phyloP scores from a whole-genome alignment of 257 asterid species.

The Handroanthus guayacan region DNA sequence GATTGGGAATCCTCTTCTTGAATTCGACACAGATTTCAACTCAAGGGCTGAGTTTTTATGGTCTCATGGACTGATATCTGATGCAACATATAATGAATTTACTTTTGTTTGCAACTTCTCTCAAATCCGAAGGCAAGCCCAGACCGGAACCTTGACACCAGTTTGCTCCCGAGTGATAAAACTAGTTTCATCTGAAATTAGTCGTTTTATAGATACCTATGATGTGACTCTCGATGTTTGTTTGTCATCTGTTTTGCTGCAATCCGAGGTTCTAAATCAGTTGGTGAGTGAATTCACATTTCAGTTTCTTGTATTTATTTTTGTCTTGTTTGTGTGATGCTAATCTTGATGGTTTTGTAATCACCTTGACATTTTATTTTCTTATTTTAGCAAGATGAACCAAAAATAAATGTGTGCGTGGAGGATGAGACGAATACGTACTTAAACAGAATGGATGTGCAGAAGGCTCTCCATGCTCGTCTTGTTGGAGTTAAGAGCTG shows the following conservation, averaged over 20 bases:
- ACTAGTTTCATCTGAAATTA: slow-evolving; percentile 48
- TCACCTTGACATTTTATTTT: background rate
- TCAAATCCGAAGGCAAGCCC: slow-evolving; percentile 48
- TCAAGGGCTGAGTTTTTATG: slow-evolving; percentile 67
- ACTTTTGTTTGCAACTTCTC: slow-evolving; percentile 68
- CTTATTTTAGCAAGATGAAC: slow-evolving; percentile 50
- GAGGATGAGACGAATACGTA: slow-evolving; percentile 61
- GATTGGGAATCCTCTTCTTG: slow-evolving; percentile 89
- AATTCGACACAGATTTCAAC: slow-evolving; percentile 64
- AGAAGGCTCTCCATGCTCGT: slow-evolving; percentile 80
- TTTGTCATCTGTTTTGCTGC: slow-evolving; percentile 58
- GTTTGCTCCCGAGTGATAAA: slow-evolving; percentile 44
- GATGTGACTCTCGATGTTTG: slow-evolving; percentile 86
- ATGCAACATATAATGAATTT: slow-evolving; percentile 50
- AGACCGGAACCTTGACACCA: slow-evolving; percentile 39
- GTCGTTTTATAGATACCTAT: slow-evolving; percentile 53
- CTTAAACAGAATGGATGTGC: slow-evolving; percentile 75
- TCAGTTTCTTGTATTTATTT: background rate
- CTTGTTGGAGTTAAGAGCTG: slow-evolving; percentile 66
- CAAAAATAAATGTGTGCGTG: slow-evolving; percentile 72
- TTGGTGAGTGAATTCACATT: slow-evolving; percentile 41
- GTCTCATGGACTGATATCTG: slow-evolving; percentile 91
- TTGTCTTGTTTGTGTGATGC: background rate
- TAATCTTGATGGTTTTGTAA: background rate
- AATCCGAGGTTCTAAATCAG: slow-evolving; percentile 58